Percentiles rank a stretch among this genome's conserved stretches.
Evolutionary conservation across 2,329 filamentous ascomycete genomes (phyloP).

Genomic region (Aspergillus piperis): DNA sequence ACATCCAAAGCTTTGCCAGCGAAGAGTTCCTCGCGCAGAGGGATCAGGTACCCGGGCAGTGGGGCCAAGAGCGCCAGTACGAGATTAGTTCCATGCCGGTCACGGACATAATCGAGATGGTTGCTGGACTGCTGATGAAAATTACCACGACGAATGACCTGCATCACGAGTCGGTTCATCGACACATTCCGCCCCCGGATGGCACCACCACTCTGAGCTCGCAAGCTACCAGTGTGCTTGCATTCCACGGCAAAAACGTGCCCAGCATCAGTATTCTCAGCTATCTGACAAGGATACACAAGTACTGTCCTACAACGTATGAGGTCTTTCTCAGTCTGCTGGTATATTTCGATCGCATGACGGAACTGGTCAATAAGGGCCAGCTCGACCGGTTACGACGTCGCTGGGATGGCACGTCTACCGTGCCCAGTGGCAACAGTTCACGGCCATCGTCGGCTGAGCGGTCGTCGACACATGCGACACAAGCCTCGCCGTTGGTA

Average conservation of each 20-base stretch:
- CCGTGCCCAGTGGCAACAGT: conserved; percentile 17
- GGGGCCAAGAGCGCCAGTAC: conserved; percentile 65
- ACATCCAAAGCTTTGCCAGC: conserved; percentile 84
- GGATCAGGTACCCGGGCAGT: conserved; percentile 45
- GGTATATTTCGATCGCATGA: conserved; percentile 99
- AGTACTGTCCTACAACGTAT: conserved; percentile 97
- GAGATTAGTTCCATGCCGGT: conserved; percentile 99
- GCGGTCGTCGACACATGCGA: conserved; percentile 20
- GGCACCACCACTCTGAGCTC: conserved; percentile 60
- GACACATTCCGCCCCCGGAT: conserved; percentile 65
- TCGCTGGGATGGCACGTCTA: conserved; percentile 22
- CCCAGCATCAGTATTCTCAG: conserved; percentile 95
- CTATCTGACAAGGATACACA: conserved; percentile 94
- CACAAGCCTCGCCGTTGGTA: conserved; percentile 33
- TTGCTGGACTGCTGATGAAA: conserved; percentile 91
- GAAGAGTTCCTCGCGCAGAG: conserved; percentile 67
- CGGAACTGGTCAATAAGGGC: conserved; percentile 84
- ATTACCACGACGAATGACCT: conserved; percentile 96
- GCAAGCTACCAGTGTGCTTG: conserved; percentile 74
- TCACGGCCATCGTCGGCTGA: conserved; percentile 23
- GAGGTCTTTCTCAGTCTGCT: conserved; percentile 94
- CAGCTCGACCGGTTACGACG: conserved; percentile 63
- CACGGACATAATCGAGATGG: conserved; percentile 97
- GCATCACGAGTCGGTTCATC: conserved; percentile 88
- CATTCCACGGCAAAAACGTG: conserved; percentile 97